A percentile compares a stretch with the other conserved stretches of the same genome.
These are phyloP conservation scores for Phialophora macrospora DNA, from an alignment of 2,329 filamentous ascomycete genomes.

Conservation along the genomic window DNA sequence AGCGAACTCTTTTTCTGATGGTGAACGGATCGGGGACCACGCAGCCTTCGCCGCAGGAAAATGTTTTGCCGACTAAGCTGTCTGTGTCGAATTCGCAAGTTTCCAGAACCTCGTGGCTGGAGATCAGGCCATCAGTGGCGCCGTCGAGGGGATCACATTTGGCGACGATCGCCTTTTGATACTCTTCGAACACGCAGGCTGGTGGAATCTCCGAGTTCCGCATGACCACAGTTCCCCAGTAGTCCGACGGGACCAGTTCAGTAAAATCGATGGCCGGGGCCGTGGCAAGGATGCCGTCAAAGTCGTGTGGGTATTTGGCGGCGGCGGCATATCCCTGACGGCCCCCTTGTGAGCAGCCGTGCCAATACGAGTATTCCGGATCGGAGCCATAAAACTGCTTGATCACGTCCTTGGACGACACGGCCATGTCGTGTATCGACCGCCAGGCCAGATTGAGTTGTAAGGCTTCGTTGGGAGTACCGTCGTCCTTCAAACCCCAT, in stretches of 20 bases:
- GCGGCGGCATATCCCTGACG: slow-evolving; percentile 61
- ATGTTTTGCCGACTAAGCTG: slow-evolving; percentile 17
- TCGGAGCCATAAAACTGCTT: slow-evolving; percentile 28
- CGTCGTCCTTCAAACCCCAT: slow-evolving; percentile 34
- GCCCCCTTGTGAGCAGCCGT: slow-evolving; percentile 65
- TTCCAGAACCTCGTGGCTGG: slow-evolving; percentile 26
- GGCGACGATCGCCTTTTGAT: slow-evolving; percentile 44
- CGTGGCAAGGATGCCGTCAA: slow-evolving; percentile 41
- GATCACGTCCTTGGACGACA: slow-evolving; percentile 38
- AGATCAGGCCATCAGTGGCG: slow-evolving; percentile 40
- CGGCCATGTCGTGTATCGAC: slow-evolving; percentile 45
- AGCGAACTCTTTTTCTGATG: slow-evolving; percentile 10
- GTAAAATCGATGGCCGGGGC: slow-evolving; percentile 38
- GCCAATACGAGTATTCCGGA: slow-evolving; percentile 52
- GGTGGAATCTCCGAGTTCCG: slow-evolving; percentile 33
- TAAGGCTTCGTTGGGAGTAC: slow-evolving; percentile 44
- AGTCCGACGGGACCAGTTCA: slow-evolving; percentile 41
- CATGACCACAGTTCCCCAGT: slow-evolving; percentile 41
- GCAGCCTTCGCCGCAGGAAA: slow-evolving; percentile 18
- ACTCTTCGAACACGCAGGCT: slow-evolving; percentile 46
- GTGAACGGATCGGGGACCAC: slow-evolving; percentile 2
- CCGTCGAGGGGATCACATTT: slow-evolving; percentile 42
- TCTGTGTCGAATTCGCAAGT: slow-evolving; percentile 29
- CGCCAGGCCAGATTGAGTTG: slow-evolving; percentile 46
- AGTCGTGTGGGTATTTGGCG: slow-evolving; percentile 37